Evolutionary conservation across 768 basidiomycete genomes (phyloP), one percentile per base, ranked within the genome.

Genomic region (Russula dissimulans): DNA sequence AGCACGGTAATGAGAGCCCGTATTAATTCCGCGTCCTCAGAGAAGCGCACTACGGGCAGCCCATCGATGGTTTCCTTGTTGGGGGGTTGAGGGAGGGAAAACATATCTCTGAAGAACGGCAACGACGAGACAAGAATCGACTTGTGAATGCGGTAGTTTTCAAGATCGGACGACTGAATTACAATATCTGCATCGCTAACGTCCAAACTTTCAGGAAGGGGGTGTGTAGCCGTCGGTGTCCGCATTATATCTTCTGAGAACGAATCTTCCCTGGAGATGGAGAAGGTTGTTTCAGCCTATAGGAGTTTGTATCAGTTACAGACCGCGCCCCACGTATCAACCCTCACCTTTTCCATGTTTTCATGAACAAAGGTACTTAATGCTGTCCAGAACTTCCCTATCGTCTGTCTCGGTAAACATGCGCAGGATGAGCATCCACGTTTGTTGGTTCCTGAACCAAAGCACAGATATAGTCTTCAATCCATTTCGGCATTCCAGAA

Each of bases 81-180:
- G 6, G 48, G n/a, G 9, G 70, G 38, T 29, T 57, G 59, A 15
- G 69, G 69, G 11, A 67, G 45, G 1, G 67, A 52, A 60, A 73
- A 61, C 69, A 75, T 70, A 52, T 68, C 66, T n/a, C 49, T 58
- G 53, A 73, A 73, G 32, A 74, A 48, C 4, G 66, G 64, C 2
- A 73, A 73, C 0, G 71, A 69, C 12, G 65, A 63, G 31, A 66
- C 45, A 14, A 75, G 70, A 22, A 72, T 71, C 12, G 51, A 49
- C 17, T 66, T 73, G 63, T 74, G 72, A 12, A 72, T 54, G 10
- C 64, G 67, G 49, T 75, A 65, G 17, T 6, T 39, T 18, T 14
- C 34, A 15, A 26, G 17, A 44, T 65, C 49, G 14, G 61, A 59
- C 26, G 61, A 48, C 6, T 39, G 61, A 11, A 62, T 1, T 10